Evolutionary conservation across 768 basidiomycete genomes (phyloP), one percentile per base, ranked within the genome.

Genomic region (Hypsizygus marmoreus): DNA sequence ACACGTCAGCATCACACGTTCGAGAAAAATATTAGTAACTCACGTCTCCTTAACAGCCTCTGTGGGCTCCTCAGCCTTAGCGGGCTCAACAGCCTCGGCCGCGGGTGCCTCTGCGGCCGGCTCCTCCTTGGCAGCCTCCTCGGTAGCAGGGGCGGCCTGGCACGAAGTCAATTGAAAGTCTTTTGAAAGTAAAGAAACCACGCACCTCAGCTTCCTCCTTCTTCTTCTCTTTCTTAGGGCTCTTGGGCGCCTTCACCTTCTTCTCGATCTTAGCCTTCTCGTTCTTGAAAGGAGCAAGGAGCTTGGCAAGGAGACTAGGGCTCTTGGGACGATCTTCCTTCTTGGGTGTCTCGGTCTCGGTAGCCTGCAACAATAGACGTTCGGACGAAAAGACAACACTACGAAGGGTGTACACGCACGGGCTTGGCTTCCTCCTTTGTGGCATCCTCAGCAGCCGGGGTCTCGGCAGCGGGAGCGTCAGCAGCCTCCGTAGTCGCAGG

Each of bases 251-350:
- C 73, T 83, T 83, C 40, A 61, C 66, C 68, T 83, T 81, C 75
- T 84, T 80, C 59, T 73, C 75, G 53, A 69, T 76, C 65, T 76
- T 76, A 53, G 67, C 74, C 70, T 77, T 88, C 55, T 84, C 81
- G 44, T 67, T 72, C 73, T 88, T 90, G 79, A 92, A 84, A 31
- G 86, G 79, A 22, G 83, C 82, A 48, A 95, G 82, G 51, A 95
- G 71, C 70, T 87, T 93, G 57, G 82, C 63, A 46, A 95, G 75
- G 55, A 93, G 60, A 41, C 80, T 71, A 13, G 89, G 88, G 71
- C 88, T 90, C 81, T 84, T 88, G 58, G 88, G 86, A 56, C 79
- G 77, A 29, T 88, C 84, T 55, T 90, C 84, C 75, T 89, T 90
- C 80, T 86, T 84, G 23, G 71, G 65, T 36, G 65, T 46, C 50